Base-by-base conservation (phyloP, 2,329 filamentous ascomycete species). In the Biscogniauxia sp. region DNA sequence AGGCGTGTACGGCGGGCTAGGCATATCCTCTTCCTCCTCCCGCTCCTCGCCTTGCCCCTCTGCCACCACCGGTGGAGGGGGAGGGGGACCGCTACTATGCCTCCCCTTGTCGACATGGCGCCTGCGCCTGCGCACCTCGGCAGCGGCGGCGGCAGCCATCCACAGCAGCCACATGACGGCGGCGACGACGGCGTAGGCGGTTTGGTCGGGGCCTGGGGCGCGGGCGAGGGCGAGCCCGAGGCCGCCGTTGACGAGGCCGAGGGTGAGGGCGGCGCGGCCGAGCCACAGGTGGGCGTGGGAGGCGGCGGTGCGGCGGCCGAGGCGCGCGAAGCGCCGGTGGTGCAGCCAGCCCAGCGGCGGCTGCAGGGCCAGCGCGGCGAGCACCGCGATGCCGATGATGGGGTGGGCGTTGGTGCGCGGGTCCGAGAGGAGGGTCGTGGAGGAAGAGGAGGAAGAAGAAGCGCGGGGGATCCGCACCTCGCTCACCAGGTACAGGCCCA, bases 241-340 rank as follows among this genome's bases (percentile, higher is more conserved):
- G 0, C 77, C 79, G 2, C 79, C 79, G 65, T 80, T 79, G 60
- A 80, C 68, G 56, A 81, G 79, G 23, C 79, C 79, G 0, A 80
- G 68, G 0, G 75, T 71, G 19, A 81, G 71, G 1, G 67, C 62
- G 13, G 72, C 53, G 9, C 80, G 76, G 50, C 80, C 79, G 62
- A 77, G 70, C 74, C 76, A 76, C 8, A 82, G 66, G 59, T 83
- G 80, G 9, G 76, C 61, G 63, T 78, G 65, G 0, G 78, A 80
- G 74, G 74, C 78, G n/a, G 73, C 32, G 41, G 77, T 77, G 28
- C 79, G 78, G 6, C 71, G 70, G 26, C 68, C 62, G 2, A 75
- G 64, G 20, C 65, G 65, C 64, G 77, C 77, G 71, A 77, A 82
- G 17, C 69, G 64, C 0, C 64, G 52, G 64, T 83, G 80, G 64